Base-by-base conservation (phyloP, 768 basidiomycete species). In the Myochromella boudieri region DNA sequence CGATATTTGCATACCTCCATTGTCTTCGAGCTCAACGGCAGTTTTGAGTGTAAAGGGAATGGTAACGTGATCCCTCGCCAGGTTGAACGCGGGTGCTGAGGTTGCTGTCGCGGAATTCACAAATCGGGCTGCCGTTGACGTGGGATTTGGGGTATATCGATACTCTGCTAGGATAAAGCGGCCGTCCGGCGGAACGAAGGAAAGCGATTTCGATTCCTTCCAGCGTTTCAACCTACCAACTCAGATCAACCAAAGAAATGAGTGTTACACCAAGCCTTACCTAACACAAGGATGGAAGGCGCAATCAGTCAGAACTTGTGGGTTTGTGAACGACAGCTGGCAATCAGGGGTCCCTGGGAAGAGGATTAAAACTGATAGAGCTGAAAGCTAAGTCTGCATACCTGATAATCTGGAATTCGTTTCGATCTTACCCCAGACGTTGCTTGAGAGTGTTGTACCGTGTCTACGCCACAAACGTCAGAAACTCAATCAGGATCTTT, bases 101-200 rank as follows among this genome's bases (percentile, higher is more conserved):
- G 38, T 48, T n/a, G n/a, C n/a, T 44, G 15, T 60, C 53, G 33
- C 34, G 6, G 49, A 26, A 33, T 45, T 43, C 38, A 46, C 48
- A 5, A 60, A 61, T 12, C 60, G 61, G 18, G 63, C 54, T 22
- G 66, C 47, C 14, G 65, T 57, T 28, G 63, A 54, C 15, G 68
- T 55, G n/a, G 76, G 48, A 44, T 64, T 68, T 9, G 77, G 69
- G 8, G 71, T 64, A 60, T 83, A 87, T 21, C 87, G 86, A 60
- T 97, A 97, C 54, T 93, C 88, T 60, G 86, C 79, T 15, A 97
- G 72, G 6, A 77, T 77, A 67, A 97, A 97, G 42, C 79, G 79
- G 3, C 95, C 94, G 57, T 97, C 95, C 4, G 95, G 95, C 5
- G 95, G 95, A 17, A 97, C 81, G 62, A 97, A 97, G 1, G 95